Conservation (phyloP, 1,139 yeast genomes). For the Scheffersomyces segobiensis region DNA sequence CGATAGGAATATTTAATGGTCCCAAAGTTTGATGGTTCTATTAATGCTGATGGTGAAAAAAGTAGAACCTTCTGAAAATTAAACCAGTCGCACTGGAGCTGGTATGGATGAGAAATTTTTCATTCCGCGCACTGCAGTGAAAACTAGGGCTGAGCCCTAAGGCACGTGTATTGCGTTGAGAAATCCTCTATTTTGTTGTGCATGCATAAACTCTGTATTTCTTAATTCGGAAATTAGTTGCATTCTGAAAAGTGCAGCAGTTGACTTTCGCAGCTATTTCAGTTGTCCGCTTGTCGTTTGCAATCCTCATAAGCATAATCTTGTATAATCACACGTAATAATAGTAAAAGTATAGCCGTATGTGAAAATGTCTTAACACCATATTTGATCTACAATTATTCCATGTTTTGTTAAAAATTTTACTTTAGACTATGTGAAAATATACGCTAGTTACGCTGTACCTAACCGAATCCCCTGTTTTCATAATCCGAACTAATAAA, state of each 20-base stretch:
- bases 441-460: no score
- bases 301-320: neutral
- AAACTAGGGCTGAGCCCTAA: conserved; percentile 7
- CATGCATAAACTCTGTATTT: no score
- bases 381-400: no score
- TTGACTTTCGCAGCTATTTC: neutral
- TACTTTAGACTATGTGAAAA: neutral
- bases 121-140: conserved; percentile 2
- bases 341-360: no score
- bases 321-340: no score
- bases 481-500: conserved; percentile 68
- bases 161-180: neutral
- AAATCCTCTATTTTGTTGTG: no score
- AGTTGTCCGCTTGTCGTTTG: neutral
- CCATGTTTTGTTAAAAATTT: no score
- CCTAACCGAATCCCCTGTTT: conserved; percentile 36
- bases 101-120: conserved; percentile 6
- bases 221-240: neutral
- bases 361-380: no score
- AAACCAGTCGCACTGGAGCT: neutral
- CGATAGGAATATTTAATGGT: conserved; percentile 97
- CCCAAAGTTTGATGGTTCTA: conserved; percentile 16
- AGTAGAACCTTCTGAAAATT: neutral
- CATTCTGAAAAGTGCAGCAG: neutral
- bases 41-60: neutral